Base-by-base conservation (phyloP, 257 asterid species). In the Eucommia ulmoides region DNA sequence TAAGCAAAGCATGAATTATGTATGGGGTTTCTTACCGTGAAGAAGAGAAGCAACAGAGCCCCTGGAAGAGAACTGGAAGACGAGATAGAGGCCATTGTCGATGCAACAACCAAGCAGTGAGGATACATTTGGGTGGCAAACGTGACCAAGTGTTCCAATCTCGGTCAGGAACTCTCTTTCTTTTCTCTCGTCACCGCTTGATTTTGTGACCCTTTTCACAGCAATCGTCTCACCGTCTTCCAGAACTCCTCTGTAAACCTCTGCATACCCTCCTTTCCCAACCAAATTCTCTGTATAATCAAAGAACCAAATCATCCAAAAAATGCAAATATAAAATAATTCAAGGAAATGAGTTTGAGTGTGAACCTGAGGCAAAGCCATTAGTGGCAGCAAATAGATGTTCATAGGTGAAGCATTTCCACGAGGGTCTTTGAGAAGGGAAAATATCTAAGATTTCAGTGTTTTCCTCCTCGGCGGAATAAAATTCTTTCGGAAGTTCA, bases 201-300 rank as follows among this genome's bases (percentile, higher is more conserved):
- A n/a, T 58, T 73, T 76, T 8, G 96, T 64, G 55, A 89, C 58
- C 64, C 81, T 65, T 55, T 89, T 89, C 5, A 89, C 92, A 3
- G 98, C 98, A 61, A 89, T 89, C 17, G 96, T 72, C 20, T 73
- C 68, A 7, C 98, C 98, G 57, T 76, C 77, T 62, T 69, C 80
- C 15, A 89, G 62, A 10, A 72, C 67, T 19, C 98, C 96, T 64
- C 63, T 89, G 81, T 80, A 89, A 1, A 89, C 98, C 85, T 86
- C 94, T n/a, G 98, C 96, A 64, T 63, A 85, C 11, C 98, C 98
- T 59, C 98, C 98, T 74, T 62, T 79, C 16, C 98, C 98, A 1
- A 79, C 98, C 80, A 89, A 60, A 48, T 85, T 80, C 10, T 76
- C 96, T 84, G 79, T n/a, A 21, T 18, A 19, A 9, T n/a, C 44